Base-by-base conservation (phyloP, 192 early-diverging fungal genomes). In the Coemansia asiatica region DNA sequence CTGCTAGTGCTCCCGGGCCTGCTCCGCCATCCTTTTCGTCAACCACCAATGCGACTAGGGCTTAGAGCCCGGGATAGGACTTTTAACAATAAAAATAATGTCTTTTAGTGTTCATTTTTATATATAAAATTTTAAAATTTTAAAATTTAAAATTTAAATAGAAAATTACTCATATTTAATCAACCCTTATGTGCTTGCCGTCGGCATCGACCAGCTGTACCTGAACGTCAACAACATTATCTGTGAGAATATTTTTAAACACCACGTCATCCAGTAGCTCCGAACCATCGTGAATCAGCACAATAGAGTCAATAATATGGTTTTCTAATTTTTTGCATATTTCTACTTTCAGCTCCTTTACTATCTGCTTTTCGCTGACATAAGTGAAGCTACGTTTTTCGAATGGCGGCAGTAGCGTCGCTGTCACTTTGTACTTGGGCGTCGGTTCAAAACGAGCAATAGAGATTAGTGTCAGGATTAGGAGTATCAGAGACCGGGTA, bases 1-100 rank as follows among this genome's bases (percentile, higher is more conserved):
- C 71, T 7, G 64, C 67, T 29, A 79, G 76, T 46, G 76, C 76
- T 12, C 74, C 74, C 25, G 74, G 74, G 35, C 18, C 74, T 16
- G 58, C 63, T 25, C 61, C 68, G 12, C n/a, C 66, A 9, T 19
- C 25, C 19, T 13, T 23, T 26, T 57, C 56, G 26, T 36, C 35
- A 6, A 12, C 35, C 13, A 36, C 56, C 13, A 57, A 36, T 29
- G 23, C 51, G 26, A 54, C 25, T 2, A 19, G 23, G 0, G 51
- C 26, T 26, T 54, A 54, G 35, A 12, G 13, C 35, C 35, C n/a
- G n/a, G n/a, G n/a, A n/a, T n/a, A n/a, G n/a, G n/a, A n/a, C n/a
- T n/a, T n/a, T n/a, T n/a, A n/a, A n/a, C n/a, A n/a, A n/a, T n/a
- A n/a, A n/a, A 36, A 36, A 36, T 10, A 12, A 36, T 6, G 35